phyloP scores from a whole-genome alignment of 805 yeast species.

The Limtongozyma cylindracea region DNA sequence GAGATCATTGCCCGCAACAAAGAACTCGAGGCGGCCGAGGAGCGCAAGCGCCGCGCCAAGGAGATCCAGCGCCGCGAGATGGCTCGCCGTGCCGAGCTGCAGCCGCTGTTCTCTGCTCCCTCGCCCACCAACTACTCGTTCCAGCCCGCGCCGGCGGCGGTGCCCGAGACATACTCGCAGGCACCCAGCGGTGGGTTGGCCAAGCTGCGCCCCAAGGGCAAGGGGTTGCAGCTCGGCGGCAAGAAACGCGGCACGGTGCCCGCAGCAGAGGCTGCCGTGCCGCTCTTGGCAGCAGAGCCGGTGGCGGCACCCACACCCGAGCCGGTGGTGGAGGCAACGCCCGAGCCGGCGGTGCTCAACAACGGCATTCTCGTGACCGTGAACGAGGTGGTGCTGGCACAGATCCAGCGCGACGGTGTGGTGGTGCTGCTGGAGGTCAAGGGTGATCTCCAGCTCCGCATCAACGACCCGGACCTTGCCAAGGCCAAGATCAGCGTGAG shows the following conservation, averaged over 20 bases:
- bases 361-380: conserved; percentile 61
- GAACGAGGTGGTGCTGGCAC: conserved; percentile 57
- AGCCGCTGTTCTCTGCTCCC: conserved; percentile 6
- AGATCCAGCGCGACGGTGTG: conserved; percentile 66
- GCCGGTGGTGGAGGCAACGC: not conserved
- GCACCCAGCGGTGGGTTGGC: conserved; percentile 1
- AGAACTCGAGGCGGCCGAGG: conserved; percentile 91
- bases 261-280: conserved; percentile 5
- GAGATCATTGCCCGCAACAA: conserved; percentile 93
- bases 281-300: conserved; percentile 5
- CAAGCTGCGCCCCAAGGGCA: conserved; percentile 16
- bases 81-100: conserved; percentile 34
- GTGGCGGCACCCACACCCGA: conserved; percentile 4
- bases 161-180: conserved; percentile 1
- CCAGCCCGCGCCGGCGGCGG: too few relatives aligned
- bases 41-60: conserved; percentile 85
- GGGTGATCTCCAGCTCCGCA: conserved; percentile 77
- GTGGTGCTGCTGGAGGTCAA: conserved; percentile 46
- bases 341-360: conserved; percentile 9
- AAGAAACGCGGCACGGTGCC: conserved; percentile 14
- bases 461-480: conserved; percentile 52
- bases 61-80: conserved; percentile 65
- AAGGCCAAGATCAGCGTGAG: conserved; percentile 22
- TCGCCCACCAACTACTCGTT: conserved; percentile 1
- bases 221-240: conserved; percentile 67